Percentiles rank a stretch among this genome's conserved stretches.
Evolutionary conservation across 257 asterid genomes (phyloP).

Genomic region (Coffea canephora): DNA sequence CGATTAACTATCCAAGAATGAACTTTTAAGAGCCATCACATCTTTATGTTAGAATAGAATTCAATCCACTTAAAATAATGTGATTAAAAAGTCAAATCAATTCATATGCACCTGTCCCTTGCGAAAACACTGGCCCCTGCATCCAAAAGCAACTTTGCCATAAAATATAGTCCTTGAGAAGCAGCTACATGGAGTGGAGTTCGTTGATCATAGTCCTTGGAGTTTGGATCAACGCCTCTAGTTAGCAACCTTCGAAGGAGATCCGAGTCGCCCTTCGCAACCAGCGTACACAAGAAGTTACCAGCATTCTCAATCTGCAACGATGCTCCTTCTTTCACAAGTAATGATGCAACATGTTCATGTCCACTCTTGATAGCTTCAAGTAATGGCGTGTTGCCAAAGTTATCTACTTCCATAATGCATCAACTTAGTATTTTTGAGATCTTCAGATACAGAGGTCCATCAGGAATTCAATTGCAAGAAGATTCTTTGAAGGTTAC

Average conservation of each 20-base stretch:
- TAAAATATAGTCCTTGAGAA: conserved; percentile 64
- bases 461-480: background rate
- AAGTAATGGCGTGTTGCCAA: conserved; percentile 71
- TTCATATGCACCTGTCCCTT: conserved; percentile 63
- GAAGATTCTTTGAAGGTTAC: conserved; percentile 24
- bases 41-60: background rate
- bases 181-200: conserved; percentile 88
- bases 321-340: conserved; percentile 64
- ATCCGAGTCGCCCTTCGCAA: conserved; percentile 78
- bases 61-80: background rate
- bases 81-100: background rate
- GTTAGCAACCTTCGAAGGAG: conserved; percentile 58
- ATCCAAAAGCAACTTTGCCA: conserved; percentile 78
- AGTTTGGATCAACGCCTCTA: conserved; percentile 73
- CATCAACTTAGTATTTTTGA: conserved; percentile 1
- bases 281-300: conserved; percentile 61
- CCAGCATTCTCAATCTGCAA: conserved; percentile 62
- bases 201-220: conserved; percentile 69
- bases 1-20: background rate
- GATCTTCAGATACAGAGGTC: background rate
- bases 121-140: conserved; percentile 83
- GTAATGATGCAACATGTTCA: conserved; percentile 61
- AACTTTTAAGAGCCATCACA: background rate
- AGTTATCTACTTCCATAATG: conserved; percentile 47
- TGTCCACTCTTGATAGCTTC: conserved; percentile 85